Percentiles rank a stretch among this genome's conserved stretches.
phyloP scores from a whole-genome alignment of 2,329 filamentous ascomycete genomes.

The Cladosporium sp. region DNA sequence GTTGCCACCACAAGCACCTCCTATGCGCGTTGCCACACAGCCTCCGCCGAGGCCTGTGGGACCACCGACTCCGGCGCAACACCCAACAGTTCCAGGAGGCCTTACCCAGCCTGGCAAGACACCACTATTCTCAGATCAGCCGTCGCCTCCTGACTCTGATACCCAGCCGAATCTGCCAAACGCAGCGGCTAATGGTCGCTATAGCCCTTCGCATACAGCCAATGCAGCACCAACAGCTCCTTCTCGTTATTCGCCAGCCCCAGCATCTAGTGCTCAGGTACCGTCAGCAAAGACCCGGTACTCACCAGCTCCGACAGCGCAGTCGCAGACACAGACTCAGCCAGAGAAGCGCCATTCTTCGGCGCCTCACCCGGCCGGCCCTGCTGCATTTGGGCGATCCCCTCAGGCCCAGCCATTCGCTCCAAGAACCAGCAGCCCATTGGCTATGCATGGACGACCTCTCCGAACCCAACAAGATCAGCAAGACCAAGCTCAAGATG shows the following conservation, averaged over 20 bases:
- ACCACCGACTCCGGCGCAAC: slow-evolving; percentile 20
- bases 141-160: slow-evolving; percentile 25
- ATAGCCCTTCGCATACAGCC: slow-evolving; percentile 20
- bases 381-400: slow-evolving; percentile 23
- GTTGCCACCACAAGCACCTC: slow-evolving; percentile 15
- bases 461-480: slow-evolving; percentile 30
- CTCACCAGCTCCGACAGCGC: slow-evolving; percentile 52
- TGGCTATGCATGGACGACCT: slow-evolving; percentile 42
- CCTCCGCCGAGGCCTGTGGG: slow-evolving; percentile 13
- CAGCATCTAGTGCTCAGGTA: slow-evolving; percentile 34
- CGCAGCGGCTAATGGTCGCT: slow-evolving; percentile 12
- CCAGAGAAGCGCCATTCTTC: slow-evolving; percentile 35
- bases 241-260: slow-evolving; percentile 33
- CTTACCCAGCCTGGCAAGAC: slow-evolving; percentile 40
- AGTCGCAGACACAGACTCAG: slow-evolving; percentile 30
- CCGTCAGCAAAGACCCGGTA: slow-evolving; percentile 45
- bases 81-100: slow-evolving; percentile 23
- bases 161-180: slow-evolving; percentile 22
- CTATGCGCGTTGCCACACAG: slow-evolving; percentile 7
- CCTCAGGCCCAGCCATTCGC: slow-evolving; percentile 49
- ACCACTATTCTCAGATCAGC: slow-evolving; percentile 35
- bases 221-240: slow-evolving; percentile 25
- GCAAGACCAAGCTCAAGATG: slow-evolving; percentile 16
- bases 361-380: slow-evolving; percentile 30
- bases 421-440: slow-evolving; percentile 61